Percentiles rank a stretch among this genome's conserved stretches.
Conservation (phyloP, 306 rosid genomes). For the cucumber (Cucumis sativus) region DNA sequence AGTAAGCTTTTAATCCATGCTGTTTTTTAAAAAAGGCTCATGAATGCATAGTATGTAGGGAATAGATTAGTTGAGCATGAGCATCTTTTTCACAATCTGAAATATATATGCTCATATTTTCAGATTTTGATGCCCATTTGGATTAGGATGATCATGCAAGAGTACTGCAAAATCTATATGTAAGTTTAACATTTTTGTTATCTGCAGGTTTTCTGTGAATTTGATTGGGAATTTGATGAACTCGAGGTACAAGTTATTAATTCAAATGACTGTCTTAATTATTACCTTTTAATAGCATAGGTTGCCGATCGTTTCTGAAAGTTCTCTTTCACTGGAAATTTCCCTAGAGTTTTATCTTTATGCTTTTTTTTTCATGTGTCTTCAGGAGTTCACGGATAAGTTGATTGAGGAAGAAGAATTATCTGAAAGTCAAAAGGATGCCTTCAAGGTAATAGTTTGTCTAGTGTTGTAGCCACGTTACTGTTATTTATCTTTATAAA, state of each 20-base stretch:
- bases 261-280: neutral
- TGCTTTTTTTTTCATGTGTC: neutral
- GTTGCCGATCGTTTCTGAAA: neutral
- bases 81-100: conserved; percentile 2
- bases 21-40: neutral
- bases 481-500: neutral
- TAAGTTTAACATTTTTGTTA: conserved; percentile 1
- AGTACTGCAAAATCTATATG: conserved; percentile 3
- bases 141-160: conserved; percentile 7
- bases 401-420: conserved; percentile 60
- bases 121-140: conserved; percentile 6
- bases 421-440: conserved; percentile 50
- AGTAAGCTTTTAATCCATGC: conserved; percentile 25
- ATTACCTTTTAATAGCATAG: neutral
- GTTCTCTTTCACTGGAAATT: neutral
- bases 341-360: neutral
- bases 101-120: conserved; percentile 3
- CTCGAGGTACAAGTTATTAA: conserved; percentile 39
- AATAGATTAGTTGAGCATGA: neutral
- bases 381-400: conserved; percentile 68
- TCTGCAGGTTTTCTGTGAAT: conserved; percentile 64
- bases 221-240: conserved; percentile 89
- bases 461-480: neutral
- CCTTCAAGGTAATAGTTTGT: conserved; percentile 43
- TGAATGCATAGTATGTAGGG: neutral